phyloP scores from a whole-genome alignment of 768 basidiomycete genomes.

The Kwoniella mangroviensis region DNA sequence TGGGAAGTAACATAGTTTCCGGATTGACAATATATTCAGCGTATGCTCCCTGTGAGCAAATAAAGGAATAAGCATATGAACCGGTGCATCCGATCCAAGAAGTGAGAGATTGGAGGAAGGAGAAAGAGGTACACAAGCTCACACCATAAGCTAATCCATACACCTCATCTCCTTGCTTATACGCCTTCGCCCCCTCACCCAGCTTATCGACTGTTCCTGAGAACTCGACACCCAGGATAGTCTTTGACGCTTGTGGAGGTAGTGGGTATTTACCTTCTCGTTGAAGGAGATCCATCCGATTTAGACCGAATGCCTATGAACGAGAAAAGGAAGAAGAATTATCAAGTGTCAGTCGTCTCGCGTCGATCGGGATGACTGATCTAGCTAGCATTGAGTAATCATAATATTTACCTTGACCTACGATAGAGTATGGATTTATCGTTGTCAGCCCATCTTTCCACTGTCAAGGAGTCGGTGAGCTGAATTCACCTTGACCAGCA shows the following conservation, averaged over 20 bases:
- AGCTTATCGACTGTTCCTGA: slow-evolving; percentile 68
- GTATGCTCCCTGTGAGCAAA: slow-evolving; percentile 73
- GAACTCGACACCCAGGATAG: slow-evolving; percentile 85
- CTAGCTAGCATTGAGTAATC: too few species aligned
- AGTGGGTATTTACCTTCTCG: slow-evolving; percentile 65
- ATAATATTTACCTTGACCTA: too few species aligned
- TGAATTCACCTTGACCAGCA: slow-evolving; percentile 89
- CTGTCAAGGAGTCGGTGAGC: too few species aligned
- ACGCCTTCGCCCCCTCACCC: slow-evolving; percentile 64
- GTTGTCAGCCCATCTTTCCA: too few species aligned
- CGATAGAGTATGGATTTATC: too few species aligned
- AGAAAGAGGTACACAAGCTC: slow-evolving; percentile 47
- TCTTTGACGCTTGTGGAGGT: slow-evolving; percentile 72
- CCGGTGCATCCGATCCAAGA: not conserved
- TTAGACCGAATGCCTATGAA: slow-evolving; percentile 75
- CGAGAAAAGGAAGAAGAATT: not conserved
- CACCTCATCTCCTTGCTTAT: slow-evolving; percentile 72
- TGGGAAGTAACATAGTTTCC: slow-evolving; percentile 70
- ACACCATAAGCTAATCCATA: slow-evolving; percentile 81
- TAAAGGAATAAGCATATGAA: not conserved
- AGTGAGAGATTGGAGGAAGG: not conserved
- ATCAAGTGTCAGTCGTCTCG: too few species aligned
- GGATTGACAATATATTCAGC: slow-evolving; percentile 79
- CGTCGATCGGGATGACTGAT: too few species aligned
- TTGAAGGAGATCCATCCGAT: slow-evolving; percentile 78